Percentiles rank a stretch among this genome's conserved stretches.
Conservation (phyloP, 2,329 filamentous ascomycete genomes). For the Penicillium frequentans region DNA sequence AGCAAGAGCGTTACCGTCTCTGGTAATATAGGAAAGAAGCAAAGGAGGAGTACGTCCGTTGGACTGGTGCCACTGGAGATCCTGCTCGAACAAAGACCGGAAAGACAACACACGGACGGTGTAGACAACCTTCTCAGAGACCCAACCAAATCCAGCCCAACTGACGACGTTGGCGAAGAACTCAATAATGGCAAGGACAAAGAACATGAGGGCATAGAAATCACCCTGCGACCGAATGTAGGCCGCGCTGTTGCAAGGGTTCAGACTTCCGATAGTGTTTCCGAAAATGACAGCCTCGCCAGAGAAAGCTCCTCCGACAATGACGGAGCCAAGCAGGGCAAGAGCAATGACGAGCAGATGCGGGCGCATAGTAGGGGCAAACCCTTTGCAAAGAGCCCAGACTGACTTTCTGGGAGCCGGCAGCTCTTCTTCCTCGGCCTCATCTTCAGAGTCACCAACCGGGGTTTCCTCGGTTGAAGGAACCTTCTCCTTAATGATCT, state of each 20-base stretch:
- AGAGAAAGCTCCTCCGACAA: slow-evolving; percentile 60
- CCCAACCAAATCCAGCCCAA: slow-evolving; percentile 57
- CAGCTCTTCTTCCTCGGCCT: slow-evolving; percentile 20
- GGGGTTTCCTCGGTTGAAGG: slow-evolving; percentile 17
- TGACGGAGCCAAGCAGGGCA: slow-evolving; percentile 51
- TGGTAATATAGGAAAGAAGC: slow-evolving; percentile 67
- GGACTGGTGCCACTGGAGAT: slow-evolving; percentile 70
- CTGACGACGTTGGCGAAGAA: slow-evolving; percentile 63
- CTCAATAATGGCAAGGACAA: slow-evolving; percentile 60
- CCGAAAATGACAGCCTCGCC: slow-evolving; percentile 62
- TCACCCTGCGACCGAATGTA: slow-evolving; percentile 52
- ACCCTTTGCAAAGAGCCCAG: slow-evolving; percentile 29
- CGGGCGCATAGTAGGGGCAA: slow-evolving; percentile 33
- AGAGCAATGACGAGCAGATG: slow-evolving; percentile 47
- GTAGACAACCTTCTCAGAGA: slow-evolving; percentile 66
- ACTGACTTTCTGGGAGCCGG: slow-evolving; percentile 28
- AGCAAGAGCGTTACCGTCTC: slow-evolving; percentile 65
- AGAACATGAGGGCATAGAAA: slow-evolving; percentile 60
- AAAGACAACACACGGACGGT: slow-evolving; percentile 64
- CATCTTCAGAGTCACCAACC: slow-evolving; percentile 15
- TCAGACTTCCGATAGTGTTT: slow-evolving; percentile 59
- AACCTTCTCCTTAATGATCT: slow-evolving; percentile 13
- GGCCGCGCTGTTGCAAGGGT: slow-evolving; percentile 51
- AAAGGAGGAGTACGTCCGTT: slow-evolving; percentile 60
- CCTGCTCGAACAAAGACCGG: slow-evolving; percentile 64